Base-by-base conservation (phyloP, 345 rosid species). In the Eucalyptus dawsonii region DNA sequence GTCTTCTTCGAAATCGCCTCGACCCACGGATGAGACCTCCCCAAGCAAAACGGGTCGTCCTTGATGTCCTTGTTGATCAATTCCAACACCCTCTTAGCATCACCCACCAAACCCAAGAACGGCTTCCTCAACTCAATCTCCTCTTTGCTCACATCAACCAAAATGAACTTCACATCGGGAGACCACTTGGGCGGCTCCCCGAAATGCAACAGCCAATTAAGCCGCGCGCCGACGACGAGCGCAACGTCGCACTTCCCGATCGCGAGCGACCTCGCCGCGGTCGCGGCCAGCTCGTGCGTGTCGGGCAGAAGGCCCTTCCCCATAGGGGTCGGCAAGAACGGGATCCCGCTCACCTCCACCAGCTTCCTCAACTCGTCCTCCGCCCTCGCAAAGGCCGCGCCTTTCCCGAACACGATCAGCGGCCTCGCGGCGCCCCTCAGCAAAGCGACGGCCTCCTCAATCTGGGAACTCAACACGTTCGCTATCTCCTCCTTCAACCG, bases 301-400 rank as follows among this genome's bases (percentile, higher is more conserved):
- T 98, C 99, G 17, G 98, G 95, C 92, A 98, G 91, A 93, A 98
- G 88, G n/a, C 99, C 99, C 93, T 98, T 98, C 49, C 99, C 99
- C 99, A 97, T 97, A 5, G 99, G 99, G 40, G 99, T 97, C 4
- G 99, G 99, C 91, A 97, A 90, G 91, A 98, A 98, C 1, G 99
- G 99, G 65, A 97, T 95, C 62, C 98, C 97, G 4, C 98, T 96
- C 24, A 88, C 90, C 80, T 96, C 97, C 56, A 98, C 96, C 12
- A 97, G 90, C 92, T 93, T 93, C 95, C 90, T 96, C 90, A 98
- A 56, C 89, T 96, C 97, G 72, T 90, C 91, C 93, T 98, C 99
- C 3, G 98, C 98, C 87, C 95, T 88, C 4, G 97, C 95, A 92
- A 93, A 95, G 44, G 99, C 99, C 3, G 99, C 99, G 4, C 99